phyloP scores from a whole-genome alignment of 2,329 filamentous ascomycete species.

The Colletotrichum trifolii region DNA sequence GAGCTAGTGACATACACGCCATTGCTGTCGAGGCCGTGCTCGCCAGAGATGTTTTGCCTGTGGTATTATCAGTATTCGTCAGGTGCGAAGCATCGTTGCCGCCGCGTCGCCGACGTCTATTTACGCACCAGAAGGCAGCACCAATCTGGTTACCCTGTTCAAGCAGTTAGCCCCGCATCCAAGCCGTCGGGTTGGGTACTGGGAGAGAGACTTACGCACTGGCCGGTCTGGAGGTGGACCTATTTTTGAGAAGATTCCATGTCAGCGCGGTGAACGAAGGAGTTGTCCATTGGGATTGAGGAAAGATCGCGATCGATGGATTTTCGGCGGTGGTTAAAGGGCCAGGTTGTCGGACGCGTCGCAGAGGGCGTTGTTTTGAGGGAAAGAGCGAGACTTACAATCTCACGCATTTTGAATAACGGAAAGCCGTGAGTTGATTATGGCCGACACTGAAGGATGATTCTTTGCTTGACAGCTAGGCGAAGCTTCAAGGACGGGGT shows the following conservation, averaged over 20 bases:
- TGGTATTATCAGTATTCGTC: conserved; percentile 50
- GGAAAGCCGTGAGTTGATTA: conserved; percentile 39
- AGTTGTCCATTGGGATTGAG: too few species aligned
- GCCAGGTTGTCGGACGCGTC: conserved; percentile 51
- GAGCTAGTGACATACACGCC: conserved; percentile 78
- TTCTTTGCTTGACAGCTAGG: conserved; percentile 46
- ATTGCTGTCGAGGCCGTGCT: conserved; percentile 97
- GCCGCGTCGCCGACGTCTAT: conserved; percentile 21
- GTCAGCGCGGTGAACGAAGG: too few species aligned
- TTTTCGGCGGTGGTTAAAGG: conserved; percentile 46
- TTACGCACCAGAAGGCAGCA: conserved; percentile 95
- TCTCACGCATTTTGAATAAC: conserved; percentile 72
- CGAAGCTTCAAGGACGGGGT: conserved; percentile 38
- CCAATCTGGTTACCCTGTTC: conserved; percentile 98
- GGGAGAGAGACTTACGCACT: conserved; percentile 78
- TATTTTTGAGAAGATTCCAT: conserved; percentile 48
- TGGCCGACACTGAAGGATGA: conserved; percentile 41
- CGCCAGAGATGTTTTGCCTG: conserved; percentile 85
- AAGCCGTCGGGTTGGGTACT: conserved; percentile 14
- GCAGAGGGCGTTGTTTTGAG: conserved; percentile 35
- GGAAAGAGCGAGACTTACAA: conserved; percentile 62
- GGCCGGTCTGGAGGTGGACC: conserved; percentile 99
- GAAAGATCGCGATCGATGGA: background rate
- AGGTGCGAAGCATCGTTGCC: conserved; percentile 12
- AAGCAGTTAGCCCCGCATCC: conserved; percentile 50